These are phyloP conservation scores for Alternaria alternata DNA, from an alignment of 2,329 filamentous ascomycete genomes.

Conservation along the genomic window DNA sequence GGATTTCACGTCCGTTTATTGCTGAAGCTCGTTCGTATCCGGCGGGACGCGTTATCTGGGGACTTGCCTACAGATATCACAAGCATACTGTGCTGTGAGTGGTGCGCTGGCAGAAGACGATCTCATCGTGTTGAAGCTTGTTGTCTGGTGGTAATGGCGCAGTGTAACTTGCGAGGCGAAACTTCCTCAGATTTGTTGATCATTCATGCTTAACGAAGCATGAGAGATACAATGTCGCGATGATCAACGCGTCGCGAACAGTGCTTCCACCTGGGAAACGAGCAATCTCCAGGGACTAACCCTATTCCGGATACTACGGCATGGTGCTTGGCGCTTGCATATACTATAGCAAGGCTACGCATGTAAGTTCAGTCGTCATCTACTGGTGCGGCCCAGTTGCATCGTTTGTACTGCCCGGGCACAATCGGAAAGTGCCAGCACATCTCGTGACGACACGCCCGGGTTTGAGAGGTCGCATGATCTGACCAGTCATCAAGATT, in stretches of 20 bases:
- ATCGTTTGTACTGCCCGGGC: constrained; percentile 2
- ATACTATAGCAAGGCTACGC: neutral
- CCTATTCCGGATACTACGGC: neutral
- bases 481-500: constrained; percentile 19
- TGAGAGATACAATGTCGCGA: neutral
- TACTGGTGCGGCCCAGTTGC: neutral
- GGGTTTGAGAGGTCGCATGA: constrained; percentile 25
- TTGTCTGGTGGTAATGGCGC: neutral
- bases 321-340: neutral
- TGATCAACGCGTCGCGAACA: neutral
- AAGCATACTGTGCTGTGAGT: neutral
- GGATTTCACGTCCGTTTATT: no score
- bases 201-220: neutral
- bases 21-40: no score
- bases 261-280: neutral
- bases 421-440: constrained; percentile 27
- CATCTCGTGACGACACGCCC: constrained; percentile 31
- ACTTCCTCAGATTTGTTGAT: neutral
- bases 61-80: neutral
- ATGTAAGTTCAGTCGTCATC: neutral
- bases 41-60: neutral
- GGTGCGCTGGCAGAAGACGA: neutral
- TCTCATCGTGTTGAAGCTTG: neutral
- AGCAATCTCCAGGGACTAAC: neutral
- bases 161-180: neutral